Conservation (phyloP, 2,329 filamentous ascomycete species). For the Xylaria arbuscula region DNA sequence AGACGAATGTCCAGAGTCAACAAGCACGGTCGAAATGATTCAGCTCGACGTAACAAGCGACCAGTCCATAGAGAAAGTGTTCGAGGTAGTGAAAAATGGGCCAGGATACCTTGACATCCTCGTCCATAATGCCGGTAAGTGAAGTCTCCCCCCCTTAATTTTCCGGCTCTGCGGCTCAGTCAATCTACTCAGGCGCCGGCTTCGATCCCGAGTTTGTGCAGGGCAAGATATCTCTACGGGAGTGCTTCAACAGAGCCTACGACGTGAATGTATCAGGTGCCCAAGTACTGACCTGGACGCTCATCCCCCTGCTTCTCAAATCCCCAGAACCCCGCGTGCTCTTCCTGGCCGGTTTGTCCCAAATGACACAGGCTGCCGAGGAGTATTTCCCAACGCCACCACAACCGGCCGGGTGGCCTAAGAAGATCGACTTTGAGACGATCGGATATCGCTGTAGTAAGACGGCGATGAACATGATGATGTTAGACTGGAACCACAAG, state of each 20-base stretch:
- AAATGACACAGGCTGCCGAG: slow-evolving; percentile 50
- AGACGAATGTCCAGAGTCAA: slow-evolving; percentile 51
- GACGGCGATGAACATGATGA: slow-evolving; percentile 61
- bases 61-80: slow-evolving; percentile 57
- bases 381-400: slow-evolving; percentile 43
- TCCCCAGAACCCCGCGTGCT: slow-evolving; percentile 58
- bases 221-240: slow-evolving; percentile 50
- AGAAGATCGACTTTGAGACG: slow-evolving; percentile 43
- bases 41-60: slow-evolving; percentile 15
- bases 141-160: too few species aligned
- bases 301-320: slow-evolving; percentile 59
- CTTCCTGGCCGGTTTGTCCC: slow-evolving; percentile 61
- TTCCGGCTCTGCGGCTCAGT: neutral
- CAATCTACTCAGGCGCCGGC: slow-evolving; percentile 50
- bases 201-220: slow-evolving; percentile 54
- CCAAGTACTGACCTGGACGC: slow-evolving; percentile 54
- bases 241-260: slow-evolving; percentile 59
- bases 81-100: slow-evolving; percentile 55
- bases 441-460: slow-evolving; percentile 54
- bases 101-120: slow-evolving; percentile 62
- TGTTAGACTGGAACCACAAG: slow-evolving; percentile 56
- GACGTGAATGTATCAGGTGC: slow-evolving; percentile 63
- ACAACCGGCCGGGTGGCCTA: slow-evolving; percentile 55
- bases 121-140: slow-evolving; percentile 67
- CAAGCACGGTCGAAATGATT: slow-evolving; percentile 3